Conservation (phyloP, 352 stramenopile species). For the Phytophthora brassicae region DNA sequence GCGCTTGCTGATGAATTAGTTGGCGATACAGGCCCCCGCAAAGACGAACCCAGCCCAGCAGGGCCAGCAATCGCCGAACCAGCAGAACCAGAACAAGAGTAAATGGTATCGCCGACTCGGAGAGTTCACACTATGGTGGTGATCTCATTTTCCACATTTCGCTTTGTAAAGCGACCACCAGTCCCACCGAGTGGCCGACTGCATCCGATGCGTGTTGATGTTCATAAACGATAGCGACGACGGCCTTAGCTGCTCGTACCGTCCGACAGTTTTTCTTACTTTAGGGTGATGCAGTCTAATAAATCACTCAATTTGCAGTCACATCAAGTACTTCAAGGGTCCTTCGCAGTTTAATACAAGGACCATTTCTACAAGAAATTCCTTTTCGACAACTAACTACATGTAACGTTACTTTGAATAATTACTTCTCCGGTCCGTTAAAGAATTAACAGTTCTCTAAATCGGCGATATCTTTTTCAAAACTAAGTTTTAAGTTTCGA, state of each 20-base stretch:
- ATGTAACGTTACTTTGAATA: too few relatives aligned
- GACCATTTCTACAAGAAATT: too few relatives aligned
- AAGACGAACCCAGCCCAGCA: slow-evolving; percentile 14
- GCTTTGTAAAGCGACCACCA: slow-evolving; percentile 1
- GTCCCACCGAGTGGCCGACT: neutral
- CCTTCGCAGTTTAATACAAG: too few relatives aligned
- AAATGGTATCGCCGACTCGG: slow-evolving; percentile 30
- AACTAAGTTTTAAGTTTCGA: too few relatives aligned
- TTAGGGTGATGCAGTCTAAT: slow-evolving; percentile 27
- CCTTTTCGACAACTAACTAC: too few relatives aligned
- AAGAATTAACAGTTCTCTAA: too few relatives aligned
- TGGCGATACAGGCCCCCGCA: too few relatives aligned
- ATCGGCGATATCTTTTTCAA: too few relatives aligned
- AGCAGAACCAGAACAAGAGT: slow-evolving; percentile 10
- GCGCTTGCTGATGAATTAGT: too few relatives aligned
- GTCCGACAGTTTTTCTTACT: slow-evolving; percentile 4
- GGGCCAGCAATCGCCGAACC: slow-evolving; percentile 10
- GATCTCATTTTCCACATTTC: neutral
- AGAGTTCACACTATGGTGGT: slow-evolving; percentile 25
- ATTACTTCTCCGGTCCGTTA: too few relatives aligned
- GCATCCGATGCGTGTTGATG: slow-evolving; percentile 30
- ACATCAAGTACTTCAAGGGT: too few relatives aligned
- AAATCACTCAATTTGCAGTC: too few relatives aligned
- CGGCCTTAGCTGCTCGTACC: neutral
- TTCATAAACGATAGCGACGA: slow-evolving; percentile 1